Conservation (phyloP, 169 alveolate genomes). For the Eimeria mitis region DNA sequence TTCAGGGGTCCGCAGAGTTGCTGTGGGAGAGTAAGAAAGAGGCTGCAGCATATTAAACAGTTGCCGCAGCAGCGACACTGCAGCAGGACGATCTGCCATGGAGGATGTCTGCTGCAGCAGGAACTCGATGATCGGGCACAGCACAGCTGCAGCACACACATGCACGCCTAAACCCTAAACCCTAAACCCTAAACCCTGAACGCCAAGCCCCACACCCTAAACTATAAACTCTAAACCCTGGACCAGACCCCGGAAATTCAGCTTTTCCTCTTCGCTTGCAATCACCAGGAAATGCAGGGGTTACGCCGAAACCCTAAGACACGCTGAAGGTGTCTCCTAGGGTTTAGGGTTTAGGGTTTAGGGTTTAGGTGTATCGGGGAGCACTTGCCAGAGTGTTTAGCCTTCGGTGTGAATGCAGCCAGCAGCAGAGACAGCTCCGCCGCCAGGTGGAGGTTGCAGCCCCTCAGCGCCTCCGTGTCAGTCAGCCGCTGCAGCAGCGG, state of each 20-base stretch:
- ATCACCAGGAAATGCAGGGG: too few relatives aligned
- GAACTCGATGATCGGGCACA: constrained; percentile 29
- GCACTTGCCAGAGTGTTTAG: constrained; percentile 24
- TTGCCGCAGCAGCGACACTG: constrained; percentile 55
- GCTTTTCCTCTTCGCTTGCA: too few relatives aligned
- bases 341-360: not conserved
- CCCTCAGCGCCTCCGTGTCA: constrained; percentile 57
- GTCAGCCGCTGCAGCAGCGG: constrained; percentile 69
- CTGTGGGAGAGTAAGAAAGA: constrained; percentile 43
- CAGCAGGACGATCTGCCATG: constrained; percentile 42
- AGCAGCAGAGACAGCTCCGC: constrained; percentile 72
- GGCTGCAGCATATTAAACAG: constrained; percentile 50
- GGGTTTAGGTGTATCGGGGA: not conserved
- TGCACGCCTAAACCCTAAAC: not conserved
- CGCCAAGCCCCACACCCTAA: not conserved
- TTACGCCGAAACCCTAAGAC: too few relatives aligned
- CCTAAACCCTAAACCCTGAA: constrained; percentile 11
- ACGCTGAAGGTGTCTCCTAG: not conserved
- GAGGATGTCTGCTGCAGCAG: constrained; percentile 61
- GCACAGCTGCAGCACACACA: constrained; percentile 20
- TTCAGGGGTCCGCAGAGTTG: constrained; percentile 38
- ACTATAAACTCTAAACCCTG: not conserved
- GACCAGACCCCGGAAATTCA: too few relatives aligned
- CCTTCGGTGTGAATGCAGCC: constrained; percentile 43
- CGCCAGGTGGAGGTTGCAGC: constrained; percentile 65